Evolutionary conservation across 768 basidiomycete genomes (phyloP).

Genomic region (Rickenella mellea): DNA sequence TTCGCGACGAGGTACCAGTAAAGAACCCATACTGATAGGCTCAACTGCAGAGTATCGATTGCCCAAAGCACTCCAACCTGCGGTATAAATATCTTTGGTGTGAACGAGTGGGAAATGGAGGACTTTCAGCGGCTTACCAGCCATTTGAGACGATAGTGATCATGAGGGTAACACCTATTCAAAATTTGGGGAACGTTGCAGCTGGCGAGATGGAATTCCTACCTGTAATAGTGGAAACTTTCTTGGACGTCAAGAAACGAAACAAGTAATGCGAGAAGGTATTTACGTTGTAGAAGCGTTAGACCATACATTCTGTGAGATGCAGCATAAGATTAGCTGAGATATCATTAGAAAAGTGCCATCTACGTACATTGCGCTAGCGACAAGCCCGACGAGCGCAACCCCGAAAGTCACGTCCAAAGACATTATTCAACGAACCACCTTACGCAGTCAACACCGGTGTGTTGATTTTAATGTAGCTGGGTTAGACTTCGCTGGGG

Average conservation of each 20-base stretch:
- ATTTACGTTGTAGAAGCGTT: constrained; percentile 32
- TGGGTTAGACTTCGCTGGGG: too few species aligned
- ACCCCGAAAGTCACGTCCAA: constrained; percentile 39
- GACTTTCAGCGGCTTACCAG: constrained; percentile 20
- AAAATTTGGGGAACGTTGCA: too few species aligned
- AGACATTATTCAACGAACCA: too few species aligned
- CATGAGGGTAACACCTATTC: too few species aligned
- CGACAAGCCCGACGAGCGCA: constrained; percentile 35
- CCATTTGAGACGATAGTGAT: constrained; percentile 27
- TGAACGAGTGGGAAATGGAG: background rate
- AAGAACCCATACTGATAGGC: constrained; percentile 33
- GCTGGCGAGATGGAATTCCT: too few species aligned
- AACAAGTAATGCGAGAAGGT: background rate
- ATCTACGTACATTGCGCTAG: constrained; percentile 30
- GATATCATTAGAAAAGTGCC: background rate
- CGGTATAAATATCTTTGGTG: too few species aligned
- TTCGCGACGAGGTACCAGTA: constrained; percentile 43
- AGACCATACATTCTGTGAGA: constrained; percentile 35
- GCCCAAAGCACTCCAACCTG: too few species aligned
- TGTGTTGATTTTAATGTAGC: too few species aligned
- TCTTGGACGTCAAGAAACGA: background rate
- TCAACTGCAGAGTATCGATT: constrained; percentile 35
- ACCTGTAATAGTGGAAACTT: constrained; percentile 14
- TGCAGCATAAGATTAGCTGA: background rate
- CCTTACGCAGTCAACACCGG: too few species aligned